A percentile compares a stretch with the other conserved stretches of the same genome.
Evolutionary conservation across 345 rosid genomes (phyloP).

Genomic region (Noccaea caerulescens): DNA sequence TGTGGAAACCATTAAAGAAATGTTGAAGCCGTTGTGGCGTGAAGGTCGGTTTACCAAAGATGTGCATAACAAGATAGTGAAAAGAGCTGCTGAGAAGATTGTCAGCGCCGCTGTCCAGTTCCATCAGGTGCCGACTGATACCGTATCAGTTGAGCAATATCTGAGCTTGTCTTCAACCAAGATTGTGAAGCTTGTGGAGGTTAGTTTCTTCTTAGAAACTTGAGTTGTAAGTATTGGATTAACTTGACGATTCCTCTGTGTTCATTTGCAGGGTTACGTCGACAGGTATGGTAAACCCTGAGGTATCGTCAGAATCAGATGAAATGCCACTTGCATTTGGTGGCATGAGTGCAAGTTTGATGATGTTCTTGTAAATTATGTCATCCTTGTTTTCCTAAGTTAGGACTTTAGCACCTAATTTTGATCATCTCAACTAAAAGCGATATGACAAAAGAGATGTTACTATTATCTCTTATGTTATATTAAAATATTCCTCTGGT

Average conservation of each 20-base stretch:
- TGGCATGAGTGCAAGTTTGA: slow-evolving; percentile 23
- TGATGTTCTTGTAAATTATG: slow-evolving; percentile 38
- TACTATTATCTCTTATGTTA: no score
- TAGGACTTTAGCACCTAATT: slow-evolving; percentile 23
- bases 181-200: slow-evolving; percentile 83
- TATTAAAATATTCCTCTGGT: no score
- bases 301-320: slow-evolving; percentile 40
- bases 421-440: not conserved
- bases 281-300: slow-evolving; percentile 68
- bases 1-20: slow-evolving; percentile 66
- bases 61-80: slow-evolving; percentile 75
- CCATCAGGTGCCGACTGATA: slow-evolving; percentile 62
- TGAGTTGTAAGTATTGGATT: slow-evolving; percentile 10
- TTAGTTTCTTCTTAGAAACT: slow-evolving; percentile 46
- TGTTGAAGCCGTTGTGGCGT: slow-evolving; percentile 84
- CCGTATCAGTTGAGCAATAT: slow-evolving; percentile 59
- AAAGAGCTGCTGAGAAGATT: slow-evolving; percentile 76
- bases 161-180: slow-evolving; percentile 60
- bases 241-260: slow-evolving; percentile 40
- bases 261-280: slow-evolving; percentile 73
- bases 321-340: slow-evolving; percentile 6
- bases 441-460: no score
- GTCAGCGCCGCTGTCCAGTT: slow-evolving; percentile 57
- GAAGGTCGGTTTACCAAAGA: slow-evolving; percentile 85
- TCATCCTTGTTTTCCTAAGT: slow-evolving; percentile 19